A percentile compares a stretch with the other conserved stretches of the same genome.
These are phyloP conservation scores for Scutellaria galericulata DNA, from an alignment of 257 asterid species.

Conservation along the genomic window DNA sequence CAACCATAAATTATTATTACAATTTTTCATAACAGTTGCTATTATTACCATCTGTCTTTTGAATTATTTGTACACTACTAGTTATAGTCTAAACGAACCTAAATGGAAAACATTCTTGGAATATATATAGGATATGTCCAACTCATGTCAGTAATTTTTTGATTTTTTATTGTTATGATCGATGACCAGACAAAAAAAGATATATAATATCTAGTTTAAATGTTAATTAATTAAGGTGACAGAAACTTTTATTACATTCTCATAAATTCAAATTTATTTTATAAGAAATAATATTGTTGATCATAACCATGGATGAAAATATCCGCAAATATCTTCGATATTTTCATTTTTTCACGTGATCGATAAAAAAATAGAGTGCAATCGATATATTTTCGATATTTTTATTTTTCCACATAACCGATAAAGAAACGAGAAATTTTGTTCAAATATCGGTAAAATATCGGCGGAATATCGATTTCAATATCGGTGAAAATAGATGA, in stretches of 20 bases:
- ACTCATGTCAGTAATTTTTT: conserved; percentile 21
- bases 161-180: neutral
- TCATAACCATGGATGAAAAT: neutral
- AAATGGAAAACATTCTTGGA: conserved; percentile 29
- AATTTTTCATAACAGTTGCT: neutral
- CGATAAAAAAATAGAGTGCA: too few species aligned
- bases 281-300: neutral
- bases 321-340: too few species aligned
- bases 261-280: neutral
- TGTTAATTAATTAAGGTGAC: neutral
- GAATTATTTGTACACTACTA: conserved; percentile 30
- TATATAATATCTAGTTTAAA: neutral
- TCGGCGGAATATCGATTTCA: too few species aligned
- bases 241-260: neutral
- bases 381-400: too few species aligned
- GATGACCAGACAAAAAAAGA: neutral
- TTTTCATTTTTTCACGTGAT: too few species aligned
- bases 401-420: too few species aligned
- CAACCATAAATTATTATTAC: conserved; percentile 17
- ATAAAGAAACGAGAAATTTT: too few species aligned
- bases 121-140: conserved; percentile 10
- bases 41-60: conserved; percentile 12
- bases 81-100: conserved; percentile 21
- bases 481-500: too few species aligned
- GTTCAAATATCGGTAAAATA: too few species aligned